phyloP scores from a whole-genome alignment of 2,329 filamentous ascomycete genomes.

The Lecanicillium sp. region DNA sequence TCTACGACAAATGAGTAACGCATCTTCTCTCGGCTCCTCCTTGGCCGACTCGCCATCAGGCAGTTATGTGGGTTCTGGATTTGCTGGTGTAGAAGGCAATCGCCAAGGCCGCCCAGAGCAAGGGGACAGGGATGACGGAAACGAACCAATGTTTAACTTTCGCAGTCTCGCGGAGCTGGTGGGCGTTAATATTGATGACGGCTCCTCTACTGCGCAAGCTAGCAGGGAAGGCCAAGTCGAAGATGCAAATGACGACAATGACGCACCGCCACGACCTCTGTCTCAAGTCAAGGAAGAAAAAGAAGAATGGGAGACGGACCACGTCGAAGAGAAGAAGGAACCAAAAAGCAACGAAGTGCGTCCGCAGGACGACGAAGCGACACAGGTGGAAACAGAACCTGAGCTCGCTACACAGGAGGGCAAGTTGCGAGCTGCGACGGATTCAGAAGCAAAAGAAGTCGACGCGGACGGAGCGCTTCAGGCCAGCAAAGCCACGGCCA shows the following conservation, averaged over 20 bases:
- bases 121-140: conserved; percentile 41
- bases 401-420: no score
- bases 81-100: conserved; percentile 26
- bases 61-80: conserved; percentile 35
- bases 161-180: conserved; percentile 79
- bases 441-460: no score
- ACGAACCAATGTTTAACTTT: conserved; percentile 87
- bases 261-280: conserved; percentile 18
- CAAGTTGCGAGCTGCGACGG: no score
- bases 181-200: conserved; percentile 50
- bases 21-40: conserved; percentile 76
- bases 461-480: no score
- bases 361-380: neutral
- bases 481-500: no score
- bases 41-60: conserved; percentile 56
- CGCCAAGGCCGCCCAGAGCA: conserved; percentile 34
- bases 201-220: conserved; percentile 21
- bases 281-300: conserved; percentile 31
- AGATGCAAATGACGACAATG: conserved; percentile 13
- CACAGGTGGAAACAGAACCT: conserved; percentile 4
- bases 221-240: conserved; percentile 12
- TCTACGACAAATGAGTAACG: conserved; percentile 75
- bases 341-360: neutral
- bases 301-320: conserved; percentile 23
- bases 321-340: conserved; percentile 17